phyloP scores from a whole-genome alignment of 2,329 filamentous ascomycete genomes.

The Fusarium proliferatum region DNA sequence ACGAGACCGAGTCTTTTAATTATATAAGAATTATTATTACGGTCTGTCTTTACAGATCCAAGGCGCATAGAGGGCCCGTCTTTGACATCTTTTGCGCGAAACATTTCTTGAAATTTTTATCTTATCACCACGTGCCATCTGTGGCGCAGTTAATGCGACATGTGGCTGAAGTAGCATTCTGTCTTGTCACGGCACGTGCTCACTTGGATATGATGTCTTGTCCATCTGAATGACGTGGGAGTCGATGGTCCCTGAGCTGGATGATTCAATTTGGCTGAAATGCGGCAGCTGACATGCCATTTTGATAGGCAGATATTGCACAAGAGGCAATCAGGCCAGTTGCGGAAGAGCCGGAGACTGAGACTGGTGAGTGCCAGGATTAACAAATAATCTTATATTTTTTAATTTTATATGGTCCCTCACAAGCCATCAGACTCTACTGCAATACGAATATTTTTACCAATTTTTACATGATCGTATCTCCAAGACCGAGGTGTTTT shows the following conservation, averaged over 20 bases:
- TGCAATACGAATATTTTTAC: neutral
- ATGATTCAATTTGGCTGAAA: constrained; percentile 1
- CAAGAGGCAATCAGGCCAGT: constrained; percentile 14
- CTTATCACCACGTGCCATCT: constrained; percentile 48
- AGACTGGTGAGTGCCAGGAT: constrained; percentile 5
- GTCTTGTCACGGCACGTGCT: constrained; percentile 15
- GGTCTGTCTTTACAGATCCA: constrained; percentile 9
- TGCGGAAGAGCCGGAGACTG: constrained; percentile 30
- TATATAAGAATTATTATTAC: neutral
- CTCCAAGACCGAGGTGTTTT: constrained; percentile 25
- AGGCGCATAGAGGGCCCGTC: constrained; percentile 35
- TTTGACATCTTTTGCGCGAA: constrained; percentile 37
- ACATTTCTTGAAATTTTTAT: constrained; percentile 47
- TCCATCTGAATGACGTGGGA: constrained; percentile 21
- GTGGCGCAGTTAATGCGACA: neutral
- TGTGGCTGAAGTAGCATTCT: constrained; percentile 13
- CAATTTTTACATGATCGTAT: neutral
- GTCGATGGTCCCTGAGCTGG: constrained; percentile 8
- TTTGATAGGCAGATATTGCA: constrained; percentile 14
- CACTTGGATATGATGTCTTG: neutral
- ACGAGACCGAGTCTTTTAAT: neutral
- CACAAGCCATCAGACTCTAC: neutral
- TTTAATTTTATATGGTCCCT: constrained; percentile 24
- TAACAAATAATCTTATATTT: constrained; percentile 28
- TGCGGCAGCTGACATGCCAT: constrained; percentile 16